These are phyloP conservation scores for Apocynum venetum DNA, from an alignment of 257 asterid genomes.

Conservation along the genomic window DNA sequence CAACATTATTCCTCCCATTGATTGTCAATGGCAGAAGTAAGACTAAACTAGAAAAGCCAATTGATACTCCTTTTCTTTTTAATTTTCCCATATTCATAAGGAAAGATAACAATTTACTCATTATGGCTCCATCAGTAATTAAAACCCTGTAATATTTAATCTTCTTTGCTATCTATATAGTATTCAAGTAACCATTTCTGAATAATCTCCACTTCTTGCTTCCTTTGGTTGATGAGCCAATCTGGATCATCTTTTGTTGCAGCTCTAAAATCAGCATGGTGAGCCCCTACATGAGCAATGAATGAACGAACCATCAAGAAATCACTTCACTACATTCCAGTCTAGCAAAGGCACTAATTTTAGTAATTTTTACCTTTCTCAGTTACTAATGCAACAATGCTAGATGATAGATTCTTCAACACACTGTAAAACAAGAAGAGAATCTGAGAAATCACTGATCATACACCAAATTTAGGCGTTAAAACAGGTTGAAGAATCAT, in stretches of 20 bases:
- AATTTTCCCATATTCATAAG: not conserved
- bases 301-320: not conserved
- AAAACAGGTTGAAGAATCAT: not conserved
- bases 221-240: slow-evolving; percentile 58
- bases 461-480: not conserved
- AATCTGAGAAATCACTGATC: not conserved
- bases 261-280: slow-evolving; percentile 62
- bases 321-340: not conserved
- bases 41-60: no score
- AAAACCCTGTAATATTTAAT: not conserved
- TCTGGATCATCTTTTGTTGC: slow-evolving; percentile 53
- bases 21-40: no score
- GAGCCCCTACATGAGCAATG: slow-evolving; percentile 42
- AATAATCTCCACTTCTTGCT: slow-evolving; percentile 54
- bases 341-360: not conserved
- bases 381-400: slow-evolving; percentile 65
- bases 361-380: slow-evolving; percentile 41
- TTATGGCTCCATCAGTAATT: no score
- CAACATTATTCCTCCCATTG: not conserved
- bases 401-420: slow-evolving; percentile 55
- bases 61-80: no score
- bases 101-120: no score
- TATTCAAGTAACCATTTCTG: slow-evolving; percentile 55
- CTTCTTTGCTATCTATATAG: slow-evolving; percentile 35
- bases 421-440: slow-evolving; percentile 35